phyloP scores from a whole-genome alignment of 768 basidiomycete genomes.

The Lanmaoa pseudosensibilis region DNA sequence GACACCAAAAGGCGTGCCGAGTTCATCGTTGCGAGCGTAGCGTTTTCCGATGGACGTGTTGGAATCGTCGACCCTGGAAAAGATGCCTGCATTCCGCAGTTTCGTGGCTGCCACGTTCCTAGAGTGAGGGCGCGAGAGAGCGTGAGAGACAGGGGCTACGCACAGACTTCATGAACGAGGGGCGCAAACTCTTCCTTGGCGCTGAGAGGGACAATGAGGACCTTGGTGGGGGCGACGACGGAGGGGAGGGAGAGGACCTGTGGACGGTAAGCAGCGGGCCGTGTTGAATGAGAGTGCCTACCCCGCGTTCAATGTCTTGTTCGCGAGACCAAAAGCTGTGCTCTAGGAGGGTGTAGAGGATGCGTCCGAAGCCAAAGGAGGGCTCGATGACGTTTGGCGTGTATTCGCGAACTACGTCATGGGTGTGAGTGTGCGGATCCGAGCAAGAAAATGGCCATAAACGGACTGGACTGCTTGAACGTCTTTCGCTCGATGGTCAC shows the following conservation, averaged over 20 bases:
- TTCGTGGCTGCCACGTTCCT: constrained; percentile 61
- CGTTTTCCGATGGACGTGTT: constrained; percentile 94
- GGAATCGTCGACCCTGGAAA: constrained; percentile 94
- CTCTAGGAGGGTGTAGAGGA: constrained; percentile 90
- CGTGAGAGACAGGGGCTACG: constrained; percentile 36
- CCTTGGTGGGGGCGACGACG: constrained; percentile 92
- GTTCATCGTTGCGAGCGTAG: constrained; percentile 96
- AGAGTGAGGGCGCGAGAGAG: not conserved
- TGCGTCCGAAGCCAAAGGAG: constrained; percentile 96
- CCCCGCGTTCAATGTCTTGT: constrained; percentile 86
- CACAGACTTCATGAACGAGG: constrained; percentile 86
- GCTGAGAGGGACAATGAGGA: constrained; percentile 93
- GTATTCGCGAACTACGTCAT: constrained; percentile 80
- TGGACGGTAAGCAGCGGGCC: not conserved
- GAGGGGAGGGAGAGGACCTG: constrained; percentile 91
- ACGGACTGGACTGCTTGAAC: constrained; percentile 82
- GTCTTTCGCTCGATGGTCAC: constrained; percentile 80
- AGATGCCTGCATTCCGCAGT: constrained; percentile 84
- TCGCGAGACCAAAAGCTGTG: constrained; percentile 96
- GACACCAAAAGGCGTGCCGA: constrained; percentile 95
- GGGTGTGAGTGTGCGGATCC: constrained; percentile 17
- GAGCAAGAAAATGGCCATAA: not conserved
- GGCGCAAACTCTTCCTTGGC: constrained; percentile 81
- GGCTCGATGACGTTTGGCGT: constrained; percentile 99
- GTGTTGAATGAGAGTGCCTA: constrained; percentile 38